Evolutionary conservation across 2,329 filamentous ascomycete species (phyloP).

Genomic region (Microdochium paspali): DNA sequence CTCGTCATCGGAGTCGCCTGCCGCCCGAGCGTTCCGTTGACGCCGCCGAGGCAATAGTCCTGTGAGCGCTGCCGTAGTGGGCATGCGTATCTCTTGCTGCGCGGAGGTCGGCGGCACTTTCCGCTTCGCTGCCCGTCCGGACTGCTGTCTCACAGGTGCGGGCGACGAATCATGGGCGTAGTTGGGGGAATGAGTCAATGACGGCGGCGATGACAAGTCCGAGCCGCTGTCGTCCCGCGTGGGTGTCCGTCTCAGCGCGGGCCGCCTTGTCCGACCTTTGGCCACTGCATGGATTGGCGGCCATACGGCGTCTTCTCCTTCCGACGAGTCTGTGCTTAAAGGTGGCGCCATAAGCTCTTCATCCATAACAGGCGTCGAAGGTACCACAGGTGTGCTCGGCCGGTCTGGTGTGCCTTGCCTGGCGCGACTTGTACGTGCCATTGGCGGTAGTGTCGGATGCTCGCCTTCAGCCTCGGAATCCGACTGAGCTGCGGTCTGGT

Average conservation of each 20-base stretch:
- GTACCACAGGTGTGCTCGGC: constrained; percentile 15
- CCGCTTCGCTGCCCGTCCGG: constrained; percentile 13
- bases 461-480: constrained; percentile 12
- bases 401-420: constrained; percentile 10
- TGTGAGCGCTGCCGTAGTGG: constrained; percentile 46
- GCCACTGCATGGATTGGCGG: constrained; percentile 42
- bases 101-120: constrained; percentile 19
- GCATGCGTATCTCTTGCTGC: constrained; percentile 27
- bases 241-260: constrained; percentile 23
- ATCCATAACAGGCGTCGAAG: constrained; percentile 32
- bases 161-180: constrained; percentile 22
- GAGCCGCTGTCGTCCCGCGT: constrained; percentile 32
- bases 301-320: constrained; percentile 34
- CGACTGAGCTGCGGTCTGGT: constrained; percentile 12
- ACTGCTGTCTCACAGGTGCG: constrained; percentile 9
- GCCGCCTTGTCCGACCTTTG: constrained; percentile 26
- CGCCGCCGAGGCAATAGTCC: constrained; percentile 44
- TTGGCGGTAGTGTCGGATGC: constrained; percentile 12
- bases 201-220: constrained; percentile 54
- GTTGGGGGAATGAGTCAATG: constrained; percentile 58
- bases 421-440: constrained; percentile 6
- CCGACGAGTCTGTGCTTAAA: constrained; percentile 39
- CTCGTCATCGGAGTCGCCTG: constrained; percentile 34
- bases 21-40: constrained; percentile 25
- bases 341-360: constrained; percentile 46